Conservation (phyloP, 176 grass and related monocot species). For the Cymbopogon citratus region DNA sequence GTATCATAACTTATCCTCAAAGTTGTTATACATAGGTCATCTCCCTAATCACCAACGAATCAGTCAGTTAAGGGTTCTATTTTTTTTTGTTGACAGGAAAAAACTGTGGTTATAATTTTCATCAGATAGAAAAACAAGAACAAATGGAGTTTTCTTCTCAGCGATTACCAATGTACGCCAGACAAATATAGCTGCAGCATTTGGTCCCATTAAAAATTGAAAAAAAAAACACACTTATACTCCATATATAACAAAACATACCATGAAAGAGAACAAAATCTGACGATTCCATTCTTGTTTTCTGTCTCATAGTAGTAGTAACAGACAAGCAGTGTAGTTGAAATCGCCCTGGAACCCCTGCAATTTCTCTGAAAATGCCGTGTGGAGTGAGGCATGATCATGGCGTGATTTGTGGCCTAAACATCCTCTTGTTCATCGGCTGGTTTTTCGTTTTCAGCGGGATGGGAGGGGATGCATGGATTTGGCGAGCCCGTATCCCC, state of each 20-base stretch:
- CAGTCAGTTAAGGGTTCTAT: too few species aligned
- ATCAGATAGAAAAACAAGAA: not conserved
- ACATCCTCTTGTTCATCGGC: not conserved
- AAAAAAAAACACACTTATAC: not conserved
- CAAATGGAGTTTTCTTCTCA: not conserved
- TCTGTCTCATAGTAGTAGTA: not conserved
- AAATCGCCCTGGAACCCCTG: not conserved
- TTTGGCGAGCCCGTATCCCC: conserved; percentile 54
- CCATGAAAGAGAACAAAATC: conserved; percentile 16
- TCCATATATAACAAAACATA: not conserved
- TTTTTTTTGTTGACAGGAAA: too few species aligned
- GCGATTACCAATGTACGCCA: not conserved
- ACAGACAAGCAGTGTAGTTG: not conserved
- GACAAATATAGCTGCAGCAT: not conserved
- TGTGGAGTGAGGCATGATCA: not conserved
- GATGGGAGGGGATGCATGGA: conserved; percentile 37
- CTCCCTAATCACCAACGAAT: not conserved
- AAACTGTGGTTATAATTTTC: too few species aligned
- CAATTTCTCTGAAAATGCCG: not conserved
- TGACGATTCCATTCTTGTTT: conserved; percentile 8
- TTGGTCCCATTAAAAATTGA: not conserved
- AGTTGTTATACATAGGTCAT: not conserved
- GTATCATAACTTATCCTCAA: not conserved
- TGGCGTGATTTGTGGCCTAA: not conserved
- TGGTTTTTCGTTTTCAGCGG: not conserved